phyloP scores from a whole-genome alignment of 495 filamentous ascomycete species.

The Friedmanniomyces endolithicus region DNA sequence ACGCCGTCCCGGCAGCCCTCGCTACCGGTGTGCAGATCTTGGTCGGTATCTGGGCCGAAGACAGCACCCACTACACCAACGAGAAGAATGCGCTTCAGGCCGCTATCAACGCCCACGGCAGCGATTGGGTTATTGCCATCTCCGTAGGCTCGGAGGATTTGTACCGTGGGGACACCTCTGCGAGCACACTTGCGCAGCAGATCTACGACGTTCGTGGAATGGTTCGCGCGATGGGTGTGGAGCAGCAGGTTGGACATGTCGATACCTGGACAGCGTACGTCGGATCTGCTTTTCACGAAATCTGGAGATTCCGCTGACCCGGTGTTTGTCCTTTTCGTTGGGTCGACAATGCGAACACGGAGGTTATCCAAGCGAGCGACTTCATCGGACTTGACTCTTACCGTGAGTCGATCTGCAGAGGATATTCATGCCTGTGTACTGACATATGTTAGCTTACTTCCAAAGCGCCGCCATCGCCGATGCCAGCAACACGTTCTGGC shows the following conservation, averaged over 20 bases:
- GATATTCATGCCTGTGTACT: too few species aligned
- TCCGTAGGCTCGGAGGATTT: slow-evolving; percentile 43
- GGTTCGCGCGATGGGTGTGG: slow-evolving; percentile 20
- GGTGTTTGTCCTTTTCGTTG: not conserved
- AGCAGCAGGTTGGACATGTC: slow-evolving; percentile 26
- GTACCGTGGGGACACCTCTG: slow-evolving; percentile 39
- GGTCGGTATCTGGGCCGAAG: slow-evolving; percentile 42
- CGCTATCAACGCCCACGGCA: slow-evolving; percentile 36
- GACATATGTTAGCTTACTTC: slow-evolving; percentile 14
- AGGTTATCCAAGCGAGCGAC: slow-evolving; percentile 21
- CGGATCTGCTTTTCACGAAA: too few species aligned
- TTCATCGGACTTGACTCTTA: slow-evolving; percentile 23
- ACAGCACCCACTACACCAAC: slow-evolving; percentile 35
- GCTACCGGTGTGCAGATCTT: slow-evolving; percentile 38
- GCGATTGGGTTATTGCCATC: slow-evolving; percentile 40
- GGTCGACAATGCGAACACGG: slow-evolving; percentile 20
- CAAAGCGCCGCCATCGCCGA: slow-evolving; percentile 14
- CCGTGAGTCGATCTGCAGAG: slow-evolving; percentile 16
- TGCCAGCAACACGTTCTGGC: slow-evolving; percentile 16
- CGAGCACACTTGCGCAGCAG: slow-evolving; percentile 34
- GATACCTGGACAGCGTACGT: slow-evolving; percentile 21
- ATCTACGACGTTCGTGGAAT: slow-evolving; percentile 37
- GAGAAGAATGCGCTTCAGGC: slow-evolving; percentile 38
- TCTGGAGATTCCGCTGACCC: too few species aligned
- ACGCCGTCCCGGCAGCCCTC: slow-evolving; percentile 43